Base-by-base conservation (phyloP, 2,329 filamentous ascomycete species). In the Arthrocladium fulminans region DNA sequence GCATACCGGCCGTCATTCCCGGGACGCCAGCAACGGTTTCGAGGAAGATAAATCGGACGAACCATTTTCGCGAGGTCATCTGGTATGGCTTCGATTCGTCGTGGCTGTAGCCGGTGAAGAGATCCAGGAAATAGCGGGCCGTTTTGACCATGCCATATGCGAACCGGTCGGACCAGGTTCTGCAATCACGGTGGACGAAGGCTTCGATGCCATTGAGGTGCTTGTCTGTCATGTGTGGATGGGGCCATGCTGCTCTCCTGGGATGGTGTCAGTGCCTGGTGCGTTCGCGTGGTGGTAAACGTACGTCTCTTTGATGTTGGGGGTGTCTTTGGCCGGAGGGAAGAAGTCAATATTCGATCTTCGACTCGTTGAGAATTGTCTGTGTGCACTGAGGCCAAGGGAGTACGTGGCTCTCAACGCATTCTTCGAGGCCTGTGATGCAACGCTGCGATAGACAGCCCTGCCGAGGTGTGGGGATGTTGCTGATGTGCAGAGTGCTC, bases 1-100 rank as follows among this genome's bases (percentile, higher is more conserved):
- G 73, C 86, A 95, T 96, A 19, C 88, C 92, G 0, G 84, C 92
- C 0, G 97, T 90, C 88, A 97, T 97, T 6, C 92, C 92, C 0
- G 92, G 92, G 0, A 97, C 92, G 27, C 88, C 92, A 10, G 92
- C 92, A 32, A 98, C 87, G 42, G 84, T 89, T 66, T 98, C 92
- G 27, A 98, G 76, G 66, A 98, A 98, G 57, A 98, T 78, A 62
- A 95, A 90, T 5, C 90, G 79, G 42, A 86, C 79, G 59, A 96
- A 74, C 83, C 92, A 98, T 69, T 97, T 92, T 3, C 82, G 73
- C 64, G 94, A 89, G 0, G 80, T 92, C 73, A 86, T 86, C 27
- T 65, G 64, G 60, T 78, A 94, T 60, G 63, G 82, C 69, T 73
- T 77, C 61, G 49, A 77, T 0, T 77, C 81, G 6, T 79, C 77